Conservation (phyloP, 345 rosid species). For the Acer yangbiense region DNA sequence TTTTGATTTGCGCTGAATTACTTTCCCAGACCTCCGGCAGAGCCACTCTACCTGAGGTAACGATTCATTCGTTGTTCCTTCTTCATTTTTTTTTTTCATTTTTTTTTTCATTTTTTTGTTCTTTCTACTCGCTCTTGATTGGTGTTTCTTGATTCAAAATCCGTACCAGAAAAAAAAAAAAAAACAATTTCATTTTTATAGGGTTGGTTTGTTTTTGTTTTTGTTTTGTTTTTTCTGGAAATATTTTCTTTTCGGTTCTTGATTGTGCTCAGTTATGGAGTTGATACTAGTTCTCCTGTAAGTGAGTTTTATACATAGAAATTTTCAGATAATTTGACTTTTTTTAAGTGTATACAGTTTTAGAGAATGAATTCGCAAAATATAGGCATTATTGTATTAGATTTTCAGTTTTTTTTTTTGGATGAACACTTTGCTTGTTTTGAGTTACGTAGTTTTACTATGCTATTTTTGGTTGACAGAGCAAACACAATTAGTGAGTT, state of each 20-base stretch:
- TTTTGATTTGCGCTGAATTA: background rate
- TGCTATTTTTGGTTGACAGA: background rate
- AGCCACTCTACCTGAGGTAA: constrained; percentile 1
- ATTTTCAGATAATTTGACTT: too few species aligned
- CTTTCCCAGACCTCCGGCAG: background rate
- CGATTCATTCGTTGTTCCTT: background rate
- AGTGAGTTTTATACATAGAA: background rate
- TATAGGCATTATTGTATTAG: background rate
- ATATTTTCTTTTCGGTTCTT: background rate
- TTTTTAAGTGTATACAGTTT: too few species aligned
- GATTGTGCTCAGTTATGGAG: background rate
- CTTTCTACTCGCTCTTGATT: background rate
- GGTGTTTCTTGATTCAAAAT: too few species aligned
- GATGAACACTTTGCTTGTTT: background rate
- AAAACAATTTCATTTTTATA: background rate
- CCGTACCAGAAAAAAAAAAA: background rate
- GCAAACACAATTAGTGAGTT: background rate
- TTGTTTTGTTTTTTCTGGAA: background rate
- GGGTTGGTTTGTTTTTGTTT: background rate
- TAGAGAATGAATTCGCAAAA: background rate
- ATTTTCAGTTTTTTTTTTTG: background rate
- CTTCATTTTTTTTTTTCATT: background rate
- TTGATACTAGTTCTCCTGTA: background rate
- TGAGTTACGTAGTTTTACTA: background rate
- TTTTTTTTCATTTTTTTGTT: too few species aligned